Percentiles rank a stretch among this genome's conserved stretches.
Evolutionary conservation across 371 early-diverging fungal genomes (phyloP).

Genomic region (Parasitella parasitica): DNA sequence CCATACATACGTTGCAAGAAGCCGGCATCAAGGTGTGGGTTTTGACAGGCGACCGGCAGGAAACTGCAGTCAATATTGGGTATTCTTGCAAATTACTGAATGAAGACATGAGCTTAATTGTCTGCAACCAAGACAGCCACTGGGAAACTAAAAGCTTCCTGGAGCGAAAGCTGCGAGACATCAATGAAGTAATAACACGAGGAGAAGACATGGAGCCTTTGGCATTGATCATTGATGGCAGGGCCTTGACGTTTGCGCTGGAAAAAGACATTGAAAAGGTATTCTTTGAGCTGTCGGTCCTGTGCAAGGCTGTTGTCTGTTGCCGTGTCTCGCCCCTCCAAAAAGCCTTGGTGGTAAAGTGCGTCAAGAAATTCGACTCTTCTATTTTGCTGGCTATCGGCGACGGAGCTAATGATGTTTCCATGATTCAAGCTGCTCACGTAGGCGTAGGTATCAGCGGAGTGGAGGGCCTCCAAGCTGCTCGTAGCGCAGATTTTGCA

Average conservation of each 20-base stretch:
- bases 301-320: conserved; percentile 81
- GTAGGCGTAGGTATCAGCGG: conserved; percentile 90
- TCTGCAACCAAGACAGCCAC: conserved; percentile 79
- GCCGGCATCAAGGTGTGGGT: conserved; percentile 98
- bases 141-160: conserved; percentile 78
- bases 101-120: conserved; percentile 82
- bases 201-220: conserved; percentile 65
- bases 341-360: conserved; percentile 88
- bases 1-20: conserved; percentile 90
- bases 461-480: conserved; percentile 77
- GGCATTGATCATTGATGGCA: conserved; percentile 73
- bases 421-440: conserved; percentile 92
- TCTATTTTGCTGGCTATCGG: conserved; percentile 90
- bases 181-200: conserved; percentile 55
- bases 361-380: conserved; percentile 65
- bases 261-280: conserved; percentile 56
- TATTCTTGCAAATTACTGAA: conserved; percentile 86
- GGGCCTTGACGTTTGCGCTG: conserved; percentile 66
- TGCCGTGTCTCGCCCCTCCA: conserved; percentile 95
- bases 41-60: conserved; percentile 91
- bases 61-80: conserved; percentile 94
- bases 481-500: conserved; percentile 83
- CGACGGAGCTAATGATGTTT: conserved; percentile 97
- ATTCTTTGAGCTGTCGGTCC: conserved; percentile 45
- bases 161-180: conserved; percentile 70